These are phyloP conservation scores for Russula sp. DNA, from an alignment of 768 basidiomycete species.

Conservation along the genomic window DNA sequence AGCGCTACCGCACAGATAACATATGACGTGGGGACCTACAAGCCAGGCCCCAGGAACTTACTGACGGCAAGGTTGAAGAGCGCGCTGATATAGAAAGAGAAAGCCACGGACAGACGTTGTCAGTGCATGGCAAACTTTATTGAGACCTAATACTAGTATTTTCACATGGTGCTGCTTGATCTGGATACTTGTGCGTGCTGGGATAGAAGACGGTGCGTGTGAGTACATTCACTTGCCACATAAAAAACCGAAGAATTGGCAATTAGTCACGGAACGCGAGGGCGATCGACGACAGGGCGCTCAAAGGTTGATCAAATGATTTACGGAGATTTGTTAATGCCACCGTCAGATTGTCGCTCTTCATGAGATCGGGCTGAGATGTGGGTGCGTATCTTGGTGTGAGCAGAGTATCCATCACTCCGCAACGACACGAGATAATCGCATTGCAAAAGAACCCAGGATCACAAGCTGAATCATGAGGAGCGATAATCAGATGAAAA, in stretches of 20 bases:
- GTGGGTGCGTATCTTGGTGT: neutral
- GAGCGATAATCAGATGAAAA: neutral
- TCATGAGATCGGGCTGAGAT: neutral
- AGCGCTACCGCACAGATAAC: neutral
- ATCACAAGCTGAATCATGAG: neutral
- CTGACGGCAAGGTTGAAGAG: conserved; percentile 7
- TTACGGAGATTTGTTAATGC: neutral
- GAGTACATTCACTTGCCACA: neutral
- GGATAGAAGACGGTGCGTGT: neutral
- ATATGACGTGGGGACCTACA: neutral
- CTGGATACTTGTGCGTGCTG: neutral
- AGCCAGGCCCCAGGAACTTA: conserved; percentile 2
- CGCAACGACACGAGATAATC: neutral
- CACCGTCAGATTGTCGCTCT: neutral
- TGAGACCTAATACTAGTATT: neutral
- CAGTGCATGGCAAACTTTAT: conserved; percentile 12
- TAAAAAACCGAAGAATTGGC: neutral
- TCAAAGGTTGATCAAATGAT: conserved; percentile 8
- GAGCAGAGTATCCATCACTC: neutral
- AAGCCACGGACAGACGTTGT: neutral
- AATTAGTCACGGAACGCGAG: neutral
- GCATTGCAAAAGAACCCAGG: neutral
- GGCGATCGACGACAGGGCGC: conserved; percentile 7
- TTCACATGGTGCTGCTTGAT: neutral
- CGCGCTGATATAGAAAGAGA: neutral